A percentile compares a stretch with the other conserved stretches of the same genome.
Conservation (phyloP, 2,329 filamentous ascomycete genomes). For the Diaporthe sp. region DNA sequence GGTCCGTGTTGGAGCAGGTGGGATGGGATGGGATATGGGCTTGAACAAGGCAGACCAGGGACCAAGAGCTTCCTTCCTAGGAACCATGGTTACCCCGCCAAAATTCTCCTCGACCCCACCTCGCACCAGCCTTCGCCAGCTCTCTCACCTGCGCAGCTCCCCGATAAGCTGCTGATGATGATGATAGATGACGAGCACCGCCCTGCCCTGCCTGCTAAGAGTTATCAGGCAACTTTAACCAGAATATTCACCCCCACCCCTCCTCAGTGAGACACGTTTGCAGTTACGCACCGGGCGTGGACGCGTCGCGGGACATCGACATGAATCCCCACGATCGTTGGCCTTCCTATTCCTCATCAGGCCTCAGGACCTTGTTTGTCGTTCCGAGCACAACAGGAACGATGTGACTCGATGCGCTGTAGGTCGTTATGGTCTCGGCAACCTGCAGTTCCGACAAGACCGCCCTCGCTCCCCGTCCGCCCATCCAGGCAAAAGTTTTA, state of each 20-base stretch:
- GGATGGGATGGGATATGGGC: slow-evolving; percentile 20
- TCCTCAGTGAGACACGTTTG: neutral
- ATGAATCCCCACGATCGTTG: neutral
- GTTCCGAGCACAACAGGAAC: neutral
- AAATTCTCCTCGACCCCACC: slow-evolving; percentile 21
- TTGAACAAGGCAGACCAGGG: neutral
- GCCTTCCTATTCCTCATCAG: neutral
- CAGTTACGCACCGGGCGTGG: neutral
- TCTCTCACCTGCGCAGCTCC: slow-evolving; percentile 1
- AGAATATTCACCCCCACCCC: neutral
- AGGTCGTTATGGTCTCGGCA: slow-evolving; percentile 18
- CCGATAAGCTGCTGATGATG: slow-evolving; percentile 20
- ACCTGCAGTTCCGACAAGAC: slow-evolving; percentile 13
- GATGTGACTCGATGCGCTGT: slow-evolving; percentile 21
- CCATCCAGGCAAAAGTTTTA: neutral
- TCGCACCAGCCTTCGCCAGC: neutral
- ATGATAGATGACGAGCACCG: neutral
- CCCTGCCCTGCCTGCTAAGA: neutral
- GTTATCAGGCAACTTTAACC: neutral
- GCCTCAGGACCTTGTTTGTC: neutral
- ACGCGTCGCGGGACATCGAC: neutral
- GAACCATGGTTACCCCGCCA: slow-evolving; percentile 29
- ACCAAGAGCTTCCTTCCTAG: neutral
- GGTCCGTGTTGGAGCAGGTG: slow-evolving; percentile 44
- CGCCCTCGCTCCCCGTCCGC: neutral